Evolutionary conservation across 345 rosid genomes (phyloP).

Genomic region (Populus davidiana): DNA sequence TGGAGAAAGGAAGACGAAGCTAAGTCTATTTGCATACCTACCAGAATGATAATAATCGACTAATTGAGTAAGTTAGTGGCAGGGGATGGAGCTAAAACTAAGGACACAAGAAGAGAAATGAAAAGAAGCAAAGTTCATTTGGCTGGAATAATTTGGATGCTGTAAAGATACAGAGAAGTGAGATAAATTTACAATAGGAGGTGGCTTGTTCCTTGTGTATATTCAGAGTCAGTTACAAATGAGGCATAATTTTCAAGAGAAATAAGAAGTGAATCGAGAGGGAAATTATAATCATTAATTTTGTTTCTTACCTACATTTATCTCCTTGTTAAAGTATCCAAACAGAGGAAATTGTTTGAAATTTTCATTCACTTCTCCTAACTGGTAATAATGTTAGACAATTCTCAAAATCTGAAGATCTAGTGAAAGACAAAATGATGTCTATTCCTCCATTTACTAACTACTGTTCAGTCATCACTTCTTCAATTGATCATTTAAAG

Average conservation of each 20-base stretch:
- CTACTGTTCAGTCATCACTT: neutral
- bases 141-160: neutral
- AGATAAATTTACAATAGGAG: neutral
- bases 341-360: neutral
- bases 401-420: neutral
- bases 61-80: neutral
- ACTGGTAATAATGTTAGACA: neutral
- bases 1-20: neutral
- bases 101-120: neutral
- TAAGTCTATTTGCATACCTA: neutral
- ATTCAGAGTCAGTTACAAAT: neutral
- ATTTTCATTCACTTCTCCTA: neutral
- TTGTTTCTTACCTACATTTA: neutral
- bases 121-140: neutral
- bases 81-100: neutral
- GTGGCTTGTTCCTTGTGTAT: neutral
- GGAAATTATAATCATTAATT: neutral
- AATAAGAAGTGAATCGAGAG: neutral
- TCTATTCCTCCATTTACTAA: neutral
- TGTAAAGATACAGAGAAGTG: neutral
- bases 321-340: neutral
- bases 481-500: neutral
- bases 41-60: neutral
- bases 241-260: neutral
- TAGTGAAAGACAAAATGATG: neutral